These are phyloP conservation scores for Hibiscus mutabilis DNA, from an alignment of 345 rosid genomes.

Conservation along the genomic window DNA sequence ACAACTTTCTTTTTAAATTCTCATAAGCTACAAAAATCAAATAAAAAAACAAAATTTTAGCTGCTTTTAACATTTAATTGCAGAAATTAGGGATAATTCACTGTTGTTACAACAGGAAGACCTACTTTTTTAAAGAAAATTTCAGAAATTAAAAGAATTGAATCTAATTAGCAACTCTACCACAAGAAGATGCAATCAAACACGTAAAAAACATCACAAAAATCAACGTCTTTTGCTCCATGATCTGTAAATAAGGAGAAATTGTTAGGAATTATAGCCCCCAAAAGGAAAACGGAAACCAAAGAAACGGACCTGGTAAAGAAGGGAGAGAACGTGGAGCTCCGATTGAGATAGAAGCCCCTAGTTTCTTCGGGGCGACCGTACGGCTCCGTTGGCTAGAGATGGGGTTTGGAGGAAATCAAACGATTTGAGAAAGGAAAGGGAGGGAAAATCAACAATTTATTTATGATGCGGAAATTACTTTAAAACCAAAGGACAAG, in stretches of 20 bases:
- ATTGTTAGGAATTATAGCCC: background rate
- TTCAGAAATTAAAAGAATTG: background rate
- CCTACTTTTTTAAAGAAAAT: background rate
- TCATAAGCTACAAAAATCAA: background rate
- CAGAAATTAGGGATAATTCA: background rate
- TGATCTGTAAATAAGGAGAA: conserved; percentile 24
- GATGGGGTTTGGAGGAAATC: background rate
- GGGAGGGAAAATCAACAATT: no score
- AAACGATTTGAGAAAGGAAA: no score
- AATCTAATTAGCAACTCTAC: conserved; percentile 35
- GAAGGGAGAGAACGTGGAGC: background rate
- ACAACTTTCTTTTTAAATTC: background rate
- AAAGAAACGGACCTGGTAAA: background rate
- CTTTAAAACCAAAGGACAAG: conserved; percentile 33
- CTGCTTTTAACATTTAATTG: no score
- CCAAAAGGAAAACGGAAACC: background rate
- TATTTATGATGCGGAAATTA: background rate
- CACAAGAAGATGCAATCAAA: conserved; percentile 27
- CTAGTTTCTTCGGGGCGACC: background rate
- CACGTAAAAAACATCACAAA: conserved; percentile 24
- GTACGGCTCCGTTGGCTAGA: background rate
- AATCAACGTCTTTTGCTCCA: conserved; percentile 37
- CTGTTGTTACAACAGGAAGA: background rate
- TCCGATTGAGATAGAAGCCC: background rate
- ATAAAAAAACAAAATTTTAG: background rate